A percentile compares a stretch with the other conserved stretches of the same genome.
Evolutionary conservation across 768 basidiomycete species (phyloP).

Genomic region (Termitomyces sp.): DNA sequence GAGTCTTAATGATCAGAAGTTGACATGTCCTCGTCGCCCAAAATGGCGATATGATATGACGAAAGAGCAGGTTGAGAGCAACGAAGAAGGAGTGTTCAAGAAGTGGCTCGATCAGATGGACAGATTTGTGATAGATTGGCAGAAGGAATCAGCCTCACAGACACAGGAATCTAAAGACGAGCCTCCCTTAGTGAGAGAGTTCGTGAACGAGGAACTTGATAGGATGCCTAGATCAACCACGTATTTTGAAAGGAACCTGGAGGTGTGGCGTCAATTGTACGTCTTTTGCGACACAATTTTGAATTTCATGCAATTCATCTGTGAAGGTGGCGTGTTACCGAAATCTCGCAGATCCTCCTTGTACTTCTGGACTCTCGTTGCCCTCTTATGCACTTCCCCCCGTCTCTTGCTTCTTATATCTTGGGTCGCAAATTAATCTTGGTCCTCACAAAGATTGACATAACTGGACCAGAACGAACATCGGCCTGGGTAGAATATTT

Average conservation of each 20-base stretch:
- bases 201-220: conserved; percentile 2
- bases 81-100: conserved; percentile 80
- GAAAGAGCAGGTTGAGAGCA: conserved; percentile 84
- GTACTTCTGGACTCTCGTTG: conserved; percentile 88
- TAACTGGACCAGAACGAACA: conserved; percentile 62
- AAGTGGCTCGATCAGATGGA: conserved; percentile 76
- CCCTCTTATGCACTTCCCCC: conserved; percentile 81
- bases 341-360: conserved; percentile 85
- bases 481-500: conserved; percentile 65
- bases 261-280: conserved; percentile 93
- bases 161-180: conserved; percentile 37
- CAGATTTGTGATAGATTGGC: conserved; percentile 29
- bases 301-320: conserved; percentile 5
- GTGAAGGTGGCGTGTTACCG: conserved; percentile 85
- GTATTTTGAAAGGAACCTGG: conserved; percentile 85
- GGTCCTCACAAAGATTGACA: conserved; percentile 85
- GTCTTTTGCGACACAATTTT: conserved; percentile 21
- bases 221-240: conserved; percentile 61
- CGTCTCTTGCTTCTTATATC: conserved; percentile 69
- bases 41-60: conserved; percentile 86
- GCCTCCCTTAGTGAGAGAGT: conserved; percentile 6
- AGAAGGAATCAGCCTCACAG: conserved; percentile 16
- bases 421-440: conserved; percentile 52
- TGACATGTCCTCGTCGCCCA: conserved; percentile 64
- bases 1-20: conserved; percentile 13